Conservation (phyloP, 306 rosid species). For the Cyclanthera cordifolia region DNA sequence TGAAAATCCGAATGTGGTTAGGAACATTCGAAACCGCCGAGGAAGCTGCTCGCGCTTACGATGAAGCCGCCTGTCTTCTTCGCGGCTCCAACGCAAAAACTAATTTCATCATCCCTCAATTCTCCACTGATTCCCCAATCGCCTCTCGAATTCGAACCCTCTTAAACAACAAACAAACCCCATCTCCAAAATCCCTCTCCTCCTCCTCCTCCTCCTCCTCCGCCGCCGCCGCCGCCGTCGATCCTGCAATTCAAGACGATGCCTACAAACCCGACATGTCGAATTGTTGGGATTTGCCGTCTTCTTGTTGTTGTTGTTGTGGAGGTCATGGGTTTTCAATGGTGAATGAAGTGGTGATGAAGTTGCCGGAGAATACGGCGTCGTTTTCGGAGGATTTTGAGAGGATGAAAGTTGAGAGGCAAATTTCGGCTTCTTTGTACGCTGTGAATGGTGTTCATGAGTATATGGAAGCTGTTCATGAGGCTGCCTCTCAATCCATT, state of each 20-base stretch:
- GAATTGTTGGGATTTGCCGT: conserved; percentile 22
- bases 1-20: conserved; percentile 93
- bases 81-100: conserved; percentile 81
- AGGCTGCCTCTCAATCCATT: conserved; percentile 41
- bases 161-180: conserved; percentile 34
- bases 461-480: conserved; percentile 72
- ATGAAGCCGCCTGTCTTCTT: conserved; percentile 94
- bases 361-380: conserved; percentile 33
- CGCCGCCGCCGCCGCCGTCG: neutral
- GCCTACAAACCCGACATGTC: conserved; percentile 66
- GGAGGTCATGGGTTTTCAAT: conserved; percentile 33
- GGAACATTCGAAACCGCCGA: conserved; percentile 96
- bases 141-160: conserved; percentile 66
- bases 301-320: too few species aligned
- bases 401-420: conserved; percentile 84
- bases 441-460: conserved; percentile 90
- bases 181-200: neutral
- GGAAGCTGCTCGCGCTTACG: conserved; percentile 89
- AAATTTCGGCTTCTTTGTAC: conserved; percentile 79
- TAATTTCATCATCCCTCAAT: conserved; percentile 64
- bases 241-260: conserved; percentile 20
- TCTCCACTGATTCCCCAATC: conserved; percentile 68
- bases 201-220: too few species aligned
- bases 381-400: conserved; percentile 27
- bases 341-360: conserved; percentile 35